Evolutionary conservation across 352 stramenopile genomes (phyloP), one percentile per base, ranked within the genome.

Genomic region (Thalassiosira hispida): DNA sequence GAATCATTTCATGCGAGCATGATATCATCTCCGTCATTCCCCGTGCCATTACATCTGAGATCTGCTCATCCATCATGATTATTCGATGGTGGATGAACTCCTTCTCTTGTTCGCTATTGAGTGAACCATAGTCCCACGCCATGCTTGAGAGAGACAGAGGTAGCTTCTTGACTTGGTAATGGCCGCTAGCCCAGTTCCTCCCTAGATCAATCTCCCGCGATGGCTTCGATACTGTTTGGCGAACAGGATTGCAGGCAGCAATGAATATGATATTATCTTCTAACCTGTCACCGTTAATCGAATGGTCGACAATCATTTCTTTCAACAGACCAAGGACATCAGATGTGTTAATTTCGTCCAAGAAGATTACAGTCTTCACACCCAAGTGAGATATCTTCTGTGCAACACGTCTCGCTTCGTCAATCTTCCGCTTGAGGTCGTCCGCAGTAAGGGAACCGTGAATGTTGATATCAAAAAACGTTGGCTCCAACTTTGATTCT

Each of bases 331-430:
- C 77, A 35, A 90, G 72, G n/a, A 79, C 66, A 35, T 46, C 81
- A 33, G 61, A 81, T 46, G 83, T 90, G 33, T 90, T 90, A n/a
- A 91, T 80, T 61, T 91, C 86, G 25, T 91, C 86, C 14, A 92
- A 75, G 38, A 91, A 90, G 0, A 92, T 73, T 47, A 86, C 74
- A 22, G 88, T 42, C 29, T 75, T 79, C 0, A 68, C 40, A 35
- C 52, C 29, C 18, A 63, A 40, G 25, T 18, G 18, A 11, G 35
- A 35, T 29, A 83, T 35, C 40, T 77, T 81, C 23, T 16, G 60
- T 0, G 77, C 70, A 65, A 69, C 57, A 53, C 40, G 53, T 42
- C 60, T 61, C 5, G 49, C 75, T 81, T 85, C 59, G 16, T 49
- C 61, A 52, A 85, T 42, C 38, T 67, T 69, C 11, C 29, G 8